Percentiles rank a stretch among this genome's conserved stretches.
These are phyloP conservation scores for Aspergillus baeticus DNA, from an alignment of 495 filamentous ascomycete species.

Conservation along the genomic window DNA sequence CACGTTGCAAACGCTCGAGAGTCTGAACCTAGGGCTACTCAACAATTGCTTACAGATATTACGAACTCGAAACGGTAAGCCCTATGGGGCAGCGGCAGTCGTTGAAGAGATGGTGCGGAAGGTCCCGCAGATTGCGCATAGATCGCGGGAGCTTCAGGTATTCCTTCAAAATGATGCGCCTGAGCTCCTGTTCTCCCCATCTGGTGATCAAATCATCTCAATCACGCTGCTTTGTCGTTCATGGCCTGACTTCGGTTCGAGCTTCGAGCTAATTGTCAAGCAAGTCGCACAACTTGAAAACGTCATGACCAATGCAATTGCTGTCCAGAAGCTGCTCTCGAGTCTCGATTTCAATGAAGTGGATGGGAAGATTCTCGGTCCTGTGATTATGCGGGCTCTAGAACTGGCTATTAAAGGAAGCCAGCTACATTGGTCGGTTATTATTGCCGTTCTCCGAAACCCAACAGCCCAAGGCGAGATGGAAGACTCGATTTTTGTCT, in stretches of 20 bases:
- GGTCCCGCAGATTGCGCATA: conserved; percentile 39
- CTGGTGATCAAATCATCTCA: conserved; percentile 44
- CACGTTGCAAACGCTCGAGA: conserved; percentile 25
- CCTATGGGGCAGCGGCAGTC: conserved; percentile 72
- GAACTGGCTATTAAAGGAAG: conserved; percentile 40
- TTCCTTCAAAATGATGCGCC: conserved; percentile 51
- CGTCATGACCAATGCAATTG: conserved; percentile 36
- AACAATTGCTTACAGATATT: conserved; percentile 50
- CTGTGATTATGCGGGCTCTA: conserved; percentile 38
- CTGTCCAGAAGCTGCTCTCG: conserved; percentile 42
- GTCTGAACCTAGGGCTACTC: conserved; percentile 39
- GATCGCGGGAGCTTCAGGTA: conserved; percentile 31
- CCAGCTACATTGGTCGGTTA: conserved; percentile 40
- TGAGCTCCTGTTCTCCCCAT: conserved; percentile 54
- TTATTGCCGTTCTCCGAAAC: conserved; percentile 47
- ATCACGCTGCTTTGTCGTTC: conserved; percentile 39
- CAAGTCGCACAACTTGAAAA: conserved; percentile 37
- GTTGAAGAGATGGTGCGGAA: conserved; percentile 49
- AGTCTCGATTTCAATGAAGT: conserved; percentile 41
- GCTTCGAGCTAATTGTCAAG: conserved; percentile 41
- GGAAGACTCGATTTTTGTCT: conserved; percentile 41
- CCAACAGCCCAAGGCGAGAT: conserved; percentile 41
- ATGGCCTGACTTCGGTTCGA: conserved; percentile 40
- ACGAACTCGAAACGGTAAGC: conserved; percentile 69
- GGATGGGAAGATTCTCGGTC: conserved; percentile 30